These are phyloP conservation scores for Phialophora chinensis DNA, from an alignment of 2,329 filamentous ascomycete genomes.

Conservation along the genomic window DNA sequence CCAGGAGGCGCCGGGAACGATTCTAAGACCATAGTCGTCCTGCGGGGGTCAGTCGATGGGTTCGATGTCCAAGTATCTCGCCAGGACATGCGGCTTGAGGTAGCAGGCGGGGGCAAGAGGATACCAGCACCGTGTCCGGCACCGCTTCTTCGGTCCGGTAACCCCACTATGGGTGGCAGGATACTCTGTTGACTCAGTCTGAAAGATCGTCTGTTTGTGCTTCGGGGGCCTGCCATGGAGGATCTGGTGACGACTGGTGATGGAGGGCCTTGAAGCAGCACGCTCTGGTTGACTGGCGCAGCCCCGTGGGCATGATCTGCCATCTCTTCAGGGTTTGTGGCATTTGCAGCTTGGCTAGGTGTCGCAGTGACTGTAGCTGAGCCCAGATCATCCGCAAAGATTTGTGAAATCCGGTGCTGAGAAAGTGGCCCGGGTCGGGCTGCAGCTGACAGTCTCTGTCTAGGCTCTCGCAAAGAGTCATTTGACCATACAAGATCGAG, in stretches of 20 bases:
- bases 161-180: conserved; percentile 35
- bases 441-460: conserved; percentile 19
- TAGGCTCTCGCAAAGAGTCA: conserved; percentile 25
- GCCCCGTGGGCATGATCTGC: neutral
- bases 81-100: conserved; percentile 47
- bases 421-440: conserved; percentile 36
- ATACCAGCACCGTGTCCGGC: conserved; percentile 51
- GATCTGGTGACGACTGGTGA: neutral
- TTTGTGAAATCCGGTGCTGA: conserved; percentile 33
- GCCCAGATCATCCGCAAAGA: neutral
- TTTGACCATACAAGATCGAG: conserved; percentile 31
- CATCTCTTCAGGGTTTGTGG: neutral
- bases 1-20: conserved; percentile 32
- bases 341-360: neutral
- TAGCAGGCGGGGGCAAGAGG: conserved; percentile 46
- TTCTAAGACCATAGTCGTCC: conserved; percentile 46
- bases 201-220: conserved; percentile 29
- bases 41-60: conserved; percentile 45
- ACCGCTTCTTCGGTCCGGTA: conserved; percentile 50
- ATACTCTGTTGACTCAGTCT: conserved; percentile 31
- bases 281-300: neutral
- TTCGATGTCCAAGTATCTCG: conserved; percentile 46
- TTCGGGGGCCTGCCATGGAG: conserved; percentile 2
- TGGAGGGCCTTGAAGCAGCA: neutral
- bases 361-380: neutral